Percentiles rank a stretch among this genome's conserved stretches.
phyloP scores from a whole-genome alignment of 148 eudicot species.

The Rhododendron simsii region DNA sequence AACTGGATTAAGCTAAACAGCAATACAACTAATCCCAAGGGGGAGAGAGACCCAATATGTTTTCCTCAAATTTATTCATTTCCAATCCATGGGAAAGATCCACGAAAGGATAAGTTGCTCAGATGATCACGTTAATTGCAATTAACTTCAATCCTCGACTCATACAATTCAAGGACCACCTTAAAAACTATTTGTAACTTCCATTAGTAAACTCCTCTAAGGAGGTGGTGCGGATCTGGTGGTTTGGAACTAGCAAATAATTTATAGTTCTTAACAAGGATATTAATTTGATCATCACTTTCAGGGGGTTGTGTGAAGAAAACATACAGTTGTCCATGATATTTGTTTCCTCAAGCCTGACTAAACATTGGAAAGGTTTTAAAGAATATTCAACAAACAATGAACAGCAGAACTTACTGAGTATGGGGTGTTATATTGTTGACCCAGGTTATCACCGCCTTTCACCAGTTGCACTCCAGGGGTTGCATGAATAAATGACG shows the following conservation, averaged over 20 bases:
- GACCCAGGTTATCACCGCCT: slow-evolving; percentile 94
- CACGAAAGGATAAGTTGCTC: background rate
- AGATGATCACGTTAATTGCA: background rate
- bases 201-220: background rate
- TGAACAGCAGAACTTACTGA: slow-evolving; percentile 48
- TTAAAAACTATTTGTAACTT: background rate
- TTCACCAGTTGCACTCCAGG: slow-evolving; percentile 97
- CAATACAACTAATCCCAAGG: too few species aligned
- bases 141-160: background rate
- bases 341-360: background rate
- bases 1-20: too few species aligned
- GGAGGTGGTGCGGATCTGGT: background rate
- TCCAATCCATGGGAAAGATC: background rate
- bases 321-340: background rate
- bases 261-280: background rate
- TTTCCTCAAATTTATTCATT: too few species aligned
- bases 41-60: too few species aligned
- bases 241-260: background rate
- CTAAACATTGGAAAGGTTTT: background rate
- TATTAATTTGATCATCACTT: background rate
- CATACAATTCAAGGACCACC: background rate
- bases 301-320: background rate
- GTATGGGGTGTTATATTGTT: slow-evolving; percentile 87
- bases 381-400: background rate
- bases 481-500: slow-evolving; percentile 82